Evolutionary conservation across 73 alveolate genomes (phyloP), one percentile per base, ranked within the genome.

Genomic region (Paramecium bursaria): DNA sequence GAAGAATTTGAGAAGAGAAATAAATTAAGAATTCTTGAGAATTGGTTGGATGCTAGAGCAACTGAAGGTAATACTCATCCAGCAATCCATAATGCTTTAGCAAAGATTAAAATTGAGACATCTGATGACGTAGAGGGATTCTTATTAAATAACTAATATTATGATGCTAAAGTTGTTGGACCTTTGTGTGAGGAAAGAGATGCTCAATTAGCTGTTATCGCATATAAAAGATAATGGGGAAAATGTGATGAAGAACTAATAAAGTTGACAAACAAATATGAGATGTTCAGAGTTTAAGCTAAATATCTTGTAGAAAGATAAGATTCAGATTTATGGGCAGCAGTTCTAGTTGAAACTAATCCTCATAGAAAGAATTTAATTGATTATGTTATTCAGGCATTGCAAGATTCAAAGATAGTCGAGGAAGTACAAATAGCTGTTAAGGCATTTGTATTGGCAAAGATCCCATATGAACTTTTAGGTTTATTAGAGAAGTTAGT

Each of bases 151-250:
- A 98, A 98, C 80, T 93, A 96, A 86, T 96, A 88, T 94, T 98
- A 98, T 91, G 99, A 98, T 88, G 95, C 99, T 47, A 97, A 97
- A 87, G 95, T 93, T 25, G 99, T 98, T 48, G 99, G 99, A 52
- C 95, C 95, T 91, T 98, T 85, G 89, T 96, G 99, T 74, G 99
- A 97, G 85, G 99, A 95, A 51, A 91, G 99, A 90, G 96, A 97
- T 91, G 98, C 99, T 39, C 98, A 96, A 90, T 95, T 97, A 23
- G 99, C 99, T 27, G 96, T 87, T 53, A 77, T 93, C 75, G 99
- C 99, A 26, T 98, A 98, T 95, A 96, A 95, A 93, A 87, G 99
- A 73, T 99, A 99, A 22, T 96, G 99, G 97, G 99, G 99, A 48
- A 74, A 95, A 88, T 98, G 99, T 88, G 99, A 98, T 90, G 95